Evolutionary conservation across 306 rosid species (phyloP).

Genomic region (Cicer arietinum): DNA sequence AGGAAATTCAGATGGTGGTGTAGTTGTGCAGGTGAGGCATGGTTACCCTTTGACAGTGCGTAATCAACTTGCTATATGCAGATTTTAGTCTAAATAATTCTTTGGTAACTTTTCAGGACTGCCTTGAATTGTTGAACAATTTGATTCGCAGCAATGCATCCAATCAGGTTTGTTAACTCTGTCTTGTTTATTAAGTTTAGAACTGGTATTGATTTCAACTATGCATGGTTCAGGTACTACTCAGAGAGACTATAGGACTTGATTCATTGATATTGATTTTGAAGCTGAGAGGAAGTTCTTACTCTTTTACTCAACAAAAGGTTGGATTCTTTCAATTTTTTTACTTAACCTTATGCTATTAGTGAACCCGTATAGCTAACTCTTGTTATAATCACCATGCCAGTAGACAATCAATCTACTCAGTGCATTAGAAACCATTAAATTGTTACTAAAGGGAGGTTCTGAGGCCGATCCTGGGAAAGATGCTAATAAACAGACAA

Average conservation of each 20-base stretch:
- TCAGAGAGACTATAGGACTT: constrained; percentile 89
- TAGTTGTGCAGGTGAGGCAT: constrained; percentile 87
- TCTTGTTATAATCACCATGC: constrained; percentile 65
- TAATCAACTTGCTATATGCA: constrained; percentile 36
- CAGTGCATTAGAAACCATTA: constrained; percentile 82
- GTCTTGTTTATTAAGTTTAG: constrained; percentile 35
- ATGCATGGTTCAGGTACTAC: constrained; percentile 64
- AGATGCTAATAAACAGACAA: constrained; percentile 76
- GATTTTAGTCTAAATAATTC: constrained; percentile 47
- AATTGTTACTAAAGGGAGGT: constrained; percentile 74
- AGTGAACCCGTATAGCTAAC: constrained; percentile 55
- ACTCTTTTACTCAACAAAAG: constrained; percentile 91
- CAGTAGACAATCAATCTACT: constrained; percentile 97
- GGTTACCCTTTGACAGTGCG: constrained; percentile 19
- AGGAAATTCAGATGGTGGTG: constrained; percentile 97
- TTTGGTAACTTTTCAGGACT: constrained; percentile 67
- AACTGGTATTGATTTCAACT: constrained; percentile 36
- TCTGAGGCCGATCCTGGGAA: constrained; percentile 76
- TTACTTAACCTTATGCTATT: constrained; percentile 24
- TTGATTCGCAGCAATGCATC: constrained; percentile 75
- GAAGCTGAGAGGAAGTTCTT: constrained; percentile 75
- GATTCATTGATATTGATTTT: constrained; percentile 80
- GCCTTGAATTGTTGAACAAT: constrained; percentile 86
- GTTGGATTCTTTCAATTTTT: constrained; percentile 62
- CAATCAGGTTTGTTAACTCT: constrained; percentile 75